Evolutionary conservation across 345 rosid species (phyloP).

Genomic region (Aquilaria yunnanensis): DNA sequence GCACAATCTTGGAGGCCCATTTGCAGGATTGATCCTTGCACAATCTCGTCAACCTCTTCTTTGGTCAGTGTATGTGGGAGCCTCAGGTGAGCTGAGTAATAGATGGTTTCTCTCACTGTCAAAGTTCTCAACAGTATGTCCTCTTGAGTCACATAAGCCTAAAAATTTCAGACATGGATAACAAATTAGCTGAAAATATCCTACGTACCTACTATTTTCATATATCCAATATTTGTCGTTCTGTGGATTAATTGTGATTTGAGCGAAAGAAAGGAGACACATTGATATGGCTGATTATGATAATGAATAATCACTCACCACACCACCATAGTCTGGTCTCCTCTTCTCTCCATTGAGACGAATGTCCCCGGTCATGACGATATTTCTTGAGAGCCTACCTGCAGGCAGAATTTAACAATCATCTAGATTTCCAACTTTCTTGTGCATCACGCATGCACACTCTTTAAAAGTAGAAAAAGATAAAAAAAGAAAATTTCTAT

Average conservation of each 20-base stretch:
- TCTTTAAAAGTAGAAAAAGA: background rate
- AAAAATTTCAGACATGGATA: conserved; percentile 7
- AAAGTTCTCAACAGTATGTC: conserved; percentile 65
- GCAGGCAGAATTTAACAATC: conserved; percentile 11
- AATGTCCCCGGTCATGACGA: conserved; percentile 42
- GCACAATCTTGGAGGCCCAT: conserved; percentile 79
- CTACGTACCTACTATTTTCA: too few species aligned
- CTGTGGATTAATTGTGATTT: too few species aligned
- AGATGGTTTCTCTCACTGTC: conserved; percentile 64
- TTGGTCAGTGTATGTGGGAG: conserved; percentile 48
- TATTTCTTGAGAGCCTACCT: conserved; percentile 54
- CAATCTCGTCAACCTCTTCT: conserved; percentile 41
- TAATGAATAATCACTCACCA: conserved; percentile 26
- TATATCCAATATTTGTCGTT: too few species aligned
- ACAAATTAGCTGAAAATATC: background rate
- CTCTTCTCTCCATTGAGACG: conserved; percentile 49
- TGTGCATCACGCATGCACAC: background rate
- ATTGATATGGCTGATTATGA: too few species aligned
- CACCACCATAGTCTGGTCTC: conserved; percentile 29
- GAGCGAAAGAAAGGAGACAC: too few species aligned
- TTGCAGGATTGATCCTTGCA: conserved; percentile 54
- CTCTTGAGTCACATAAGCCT: conserved; percentile 90
- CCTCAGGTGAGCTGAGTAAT: conserved; percentile 65
- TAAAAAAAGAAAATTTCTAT: background rate
- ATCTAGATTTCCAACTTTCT: conserved; percentile 4